Percentiles rank a stretch among this genome's conserved stretches.
phyloP scores from a whole-genome alignment of 2,329 filamentous ascomycete genomes.

The Ceratocystis alfenasii region DNA sequence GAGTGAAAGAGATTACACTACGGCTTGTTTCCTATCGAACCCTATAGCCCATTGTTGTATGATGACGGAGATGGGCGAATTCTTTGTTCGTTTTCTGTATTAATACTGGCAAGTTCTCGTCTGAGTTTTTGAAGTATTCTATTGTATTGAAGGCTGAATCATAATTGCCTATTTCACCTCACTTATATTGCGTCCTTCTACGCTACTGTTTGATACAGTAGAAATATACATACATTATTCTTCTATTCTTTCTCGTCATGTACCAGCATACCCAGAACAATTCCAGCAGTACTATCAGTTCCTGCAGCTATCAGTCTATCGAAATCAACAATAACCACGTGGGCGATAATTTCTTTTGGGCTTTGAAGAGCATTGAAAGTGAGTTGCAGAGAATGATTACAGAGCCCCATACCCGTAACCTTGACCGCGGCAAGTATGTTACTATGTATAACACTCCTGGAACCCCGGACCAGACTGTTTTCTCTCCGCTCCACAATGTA shows the following conservation, averaged over 20 bases:
- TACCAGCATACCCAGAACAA: background rate
- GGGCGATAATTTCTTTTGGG: background rate
- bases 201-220: slow-evolving; percentile 11
- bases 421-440: slow-evolving; percentile 2
- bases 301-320: background rate
- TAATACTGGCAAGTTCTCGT: background rate
- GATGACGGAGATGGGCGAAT: background rate
- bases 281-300: background rate
- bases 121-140: background rate
- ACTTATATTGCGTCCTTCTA: background rate
- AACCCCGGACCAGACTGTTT: background rate
- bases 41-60: background rate
- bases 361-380: background rate
- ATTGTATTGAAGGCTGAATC: background rate
- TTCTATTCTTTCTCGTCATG: background rate
- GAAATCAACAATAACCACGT: background rate
- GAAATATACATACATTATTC: background rate
- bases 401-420: background rate
- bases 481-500: background rate
- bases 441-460: background rate
- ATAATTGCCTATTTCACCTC: background rate
- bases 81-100: background rate
- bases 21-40: background rate
- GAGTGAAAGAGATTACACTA: background rate
- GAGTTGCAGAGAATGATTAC: background rate